Conservation (phyloP, 73 alveolate genomes). For the Urostyla sp. region DNA sequence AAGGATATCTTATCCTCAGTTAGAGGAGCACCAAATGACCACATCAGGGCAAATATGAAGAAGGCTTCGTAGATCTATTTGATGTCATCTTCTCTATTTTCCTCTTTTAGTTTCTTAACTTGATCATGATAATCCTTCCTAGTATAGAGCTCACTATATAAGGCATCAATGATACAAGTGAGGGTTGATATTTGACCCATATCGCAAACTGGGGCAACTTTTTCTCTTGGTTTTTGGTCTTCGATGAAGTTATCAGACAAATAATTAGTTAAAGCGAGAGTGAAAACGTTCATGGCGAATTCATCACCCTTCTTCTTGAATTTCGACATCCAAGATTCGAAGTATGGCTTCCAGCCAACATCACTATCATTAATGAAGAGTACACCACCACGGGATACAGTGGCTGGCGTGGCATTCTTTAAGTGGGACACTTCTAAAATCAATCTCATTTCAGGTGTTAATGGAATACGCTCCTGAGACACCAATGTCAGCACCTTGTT, state of each 20-base stretch:
- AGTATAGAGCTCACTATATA: slow-evolving; percentile 64
- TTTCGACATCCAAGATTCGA: slow-evolving; percentile 99
- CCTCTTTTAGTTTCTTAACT: slow-evolving; percentile 55
- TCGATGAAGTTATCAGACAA: slow-evolving; percentile 63
- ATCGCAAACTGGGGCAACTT: slow-evolving; percentile 85
- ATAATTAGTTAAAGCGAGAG: slow-evolving; percentile 70
- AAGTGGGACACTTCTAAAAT: slow-evolving; percentile 97
- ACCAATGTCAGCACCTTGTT: slow-evolving; percentile 99
- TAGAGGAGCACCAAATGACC: slow-evolving; percentile 98
- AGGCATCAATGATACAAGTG: slow-evolving; percentile 86
- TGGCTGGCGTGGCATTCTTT: slow-evolving; percentile 99
- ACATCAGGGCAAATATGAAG: slow-evolving; percentile 95
- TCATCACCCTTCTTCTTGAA: slow-evolving; percentile 79
- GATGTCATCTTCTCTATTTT: slow-evolving; percentile 74
- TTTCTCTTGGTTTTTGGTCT: slow-evolving; percentile 71
- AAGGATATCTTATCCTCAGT: slow-evolving; percentile 92
- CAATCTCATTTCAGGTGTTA: slow-evolving; percentile 99
- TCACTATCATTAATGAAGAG: slow-evolving; percentile 99
- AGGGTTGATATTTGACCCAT: slow-evolving; percentile 80
- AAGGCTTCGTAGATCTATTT: slow-evolving; percentile 93
- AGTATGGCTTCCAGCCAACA: slow-evolving; percentile 99
- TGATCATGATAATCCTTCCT: slow-evolving; percentile 66
- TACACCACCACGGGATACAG: slow-evolving; percentile 99
- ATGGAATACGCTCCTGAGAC: slow-evolving; percentile 99
- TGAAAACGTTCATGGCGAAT: slow-evolving; percentile 90